phyloP scores from a whole-genome alignment of 2,329 filamentous ascomycete species.

The Calonectria pseudoturangicola region DNA sequence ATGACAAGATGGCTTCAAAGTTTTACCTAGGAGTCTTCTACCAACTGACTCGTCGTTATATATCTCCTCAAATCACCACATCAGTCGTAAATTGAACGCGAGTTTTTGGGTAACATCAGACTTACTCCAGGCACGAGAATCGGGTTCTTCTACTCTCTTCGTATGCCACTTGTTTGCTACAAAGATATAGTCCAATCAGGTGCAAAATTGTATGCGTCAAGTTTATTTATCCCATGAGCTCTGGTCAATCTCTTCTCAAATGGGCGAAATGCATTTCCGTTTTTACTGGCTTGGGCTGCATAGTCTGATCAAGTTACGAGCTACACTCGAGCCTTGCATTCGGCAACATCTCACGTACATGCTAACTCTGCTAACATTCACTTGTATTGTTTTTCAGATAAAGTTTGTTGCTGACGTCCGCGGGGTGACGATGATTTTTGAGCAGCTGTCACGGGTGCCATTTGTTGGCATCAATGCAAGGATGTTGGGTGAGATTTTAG shows the following conservation, averaged over 20 bases:
- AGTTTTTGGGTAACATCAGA: background rate
- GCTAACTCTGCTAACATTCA: background rate
- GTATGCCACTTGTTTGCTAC: too few species aligned
- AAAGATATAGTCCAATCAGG: too few species aligned
- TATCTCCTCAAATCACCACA: background rate
- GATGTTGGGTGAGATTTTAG: conserved; percentile 11
- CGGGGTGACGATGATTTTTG: background rate
- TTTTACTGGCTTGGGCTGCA: background rate
- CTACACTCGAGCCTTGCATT: background rate
- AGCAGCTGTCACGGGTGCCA: background rate
- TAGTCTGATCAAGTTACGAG: background rate
- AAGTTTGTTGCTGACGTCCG: conserved; percentile 8
- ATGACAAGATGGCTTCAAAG: background rate
- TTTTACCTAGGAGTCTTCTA: background rate
- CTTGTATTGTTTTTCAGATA: background rate
- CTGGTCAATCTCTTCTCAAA: background rate
- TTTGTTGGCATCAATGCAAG: background rate
- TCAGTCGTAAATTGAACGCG: background rate
- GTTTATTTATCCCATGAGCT: background rate
- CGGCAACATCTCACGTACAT: background rate
- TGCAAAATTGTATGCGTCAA: too few species aligned
- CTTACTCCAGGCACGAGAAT: background rate
- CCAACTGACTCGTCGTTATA: background rate
- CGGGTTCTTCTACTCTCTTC: background rate
- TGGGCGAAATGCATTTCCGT: background rate